Evolutionary conservation across 2,329 filamentous ascomycete species (phyloP).

Genomic region (Botryotinia globosa): DNA sequence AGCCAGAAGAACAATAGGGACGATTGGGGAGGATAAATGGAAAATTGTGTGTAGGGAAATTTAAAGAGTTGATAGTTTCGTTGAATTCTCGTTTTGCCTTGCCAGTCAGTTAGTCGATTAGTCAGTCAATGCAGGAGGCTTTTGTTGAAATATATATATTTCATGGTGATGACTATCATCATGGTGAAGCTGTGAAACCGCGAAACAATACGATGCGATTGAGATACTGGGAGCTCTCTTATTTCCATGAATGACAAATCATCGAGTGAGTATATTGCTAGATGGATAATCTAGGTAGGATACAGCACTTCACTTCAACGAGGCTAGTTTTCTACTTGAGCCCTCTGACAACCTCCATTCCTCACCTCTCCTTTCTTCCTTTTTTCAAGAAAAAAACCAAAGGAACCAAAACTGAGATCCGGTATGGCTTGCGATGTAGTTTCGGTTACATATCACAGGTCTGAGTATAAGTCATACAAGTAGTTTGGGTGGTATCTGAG

Average conservation of each 20-base stretch:
- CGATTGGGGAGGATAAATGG: neutral
- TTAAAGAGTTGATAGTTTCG: neutral
- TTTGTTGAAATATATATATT: conserved; percentile 11
- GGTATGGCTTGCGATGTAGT: rapidly evolving
- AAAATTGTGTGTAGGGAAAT: neutral
- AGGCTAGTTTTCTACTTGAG: too few relatives aligned
- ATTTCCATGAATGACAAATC: too few relatives aligned
- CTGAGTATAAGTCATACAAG: neutral
- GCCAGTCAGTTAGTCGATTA: conserved; percentile 16
- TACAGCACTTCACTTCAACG: neutral
- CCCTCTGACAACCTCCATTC: too few relatives aligned
- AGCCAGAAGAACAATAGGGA: too few relatives aligned
- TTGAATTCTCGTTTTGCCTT: neutral
- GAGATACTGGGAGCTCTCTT: neutral
- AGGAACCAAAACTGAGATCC: neutral
- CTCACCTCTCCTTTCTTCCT: too few relatives aligned
- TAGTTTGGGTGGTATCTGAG: neutral
- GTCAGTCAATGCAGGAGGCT: conserved; percentile 22
- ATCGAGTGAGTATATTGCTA: neutral
- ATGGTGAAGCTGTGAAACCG: neutral
- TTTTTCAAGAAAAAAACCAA: neutral
- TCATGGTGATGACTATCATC: neutral
- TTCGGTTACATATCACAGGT: neutral
- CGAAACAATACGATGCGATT: neutral
- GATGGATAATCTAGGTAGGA: neutral